Percentiles rank a stretch among this genome's conserved stretches.
These are phyloP conservation scores for Cyberlindnera maritima DNA, from an alignment of 805 yeast species.

Conservation along the genomic window DNA sequence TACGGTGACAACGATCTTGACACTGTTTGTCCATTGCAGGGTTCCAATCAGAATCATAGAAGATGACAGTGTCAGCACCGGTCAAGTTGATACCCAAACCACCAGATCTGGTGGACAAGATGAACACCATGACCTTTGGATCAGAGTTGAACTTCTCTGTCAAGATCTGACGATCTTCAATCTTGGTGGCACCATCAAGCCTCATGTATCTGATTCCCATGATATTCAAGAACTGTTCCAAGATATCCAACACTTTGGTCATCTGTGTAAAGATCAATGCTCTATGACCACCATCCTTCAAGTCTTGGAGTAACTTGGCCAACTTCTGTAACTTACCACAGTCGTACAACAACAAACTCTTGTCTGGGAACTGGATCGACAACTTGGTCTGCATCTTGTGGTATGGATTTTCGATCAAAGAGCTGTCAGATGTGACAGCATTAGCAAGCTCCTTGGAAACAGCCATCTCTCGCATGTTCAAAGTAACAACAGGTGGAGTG, in stretches of 20 bases:
- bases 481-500: constrained; percentile 81
- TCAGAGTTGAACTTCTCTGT: constrained; percentile 93
- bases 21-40: constrained; percentile 99
- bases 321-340: constrained; percentile 94
- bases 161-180: constrained; percentile 91
- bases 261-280: constrained; percentile 96
- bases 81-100: constrained; percentile 97
- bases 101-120: constrained; percentile 93
- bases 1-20: constrained; percentile 98
- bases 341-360: constrained; percentile 85
- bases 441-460: constrained; percentile 38
- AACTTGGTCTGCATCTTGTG: constrained; percentile 83
- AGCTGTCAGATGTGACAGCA: constrained; percentile 31
- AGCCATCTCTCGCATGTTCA: constrained; percentile 59
- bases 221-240: constrained; percentile 89
- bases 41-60: constrained; percentile 98
- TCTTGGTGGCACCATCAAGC: constrained; percentile 94
- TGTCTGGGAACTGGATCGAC: constrained; percentile 95
- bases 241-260: constrained; percentile 92
- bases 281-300: constrained; percentile 86
- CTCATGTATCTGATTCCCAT: constrained; percentile 95
- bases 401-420: constrained; percentile 47
- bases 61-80: constrained; percentile 98
- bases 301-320: constrained; percentile 68
- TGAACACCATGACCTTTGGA: constrained; percentile 82